Evolutionary conservation across 2,329 filamentous ascomycete genomes (phyloP).

Genomic region (Aureobasidium vineae): DNA sequence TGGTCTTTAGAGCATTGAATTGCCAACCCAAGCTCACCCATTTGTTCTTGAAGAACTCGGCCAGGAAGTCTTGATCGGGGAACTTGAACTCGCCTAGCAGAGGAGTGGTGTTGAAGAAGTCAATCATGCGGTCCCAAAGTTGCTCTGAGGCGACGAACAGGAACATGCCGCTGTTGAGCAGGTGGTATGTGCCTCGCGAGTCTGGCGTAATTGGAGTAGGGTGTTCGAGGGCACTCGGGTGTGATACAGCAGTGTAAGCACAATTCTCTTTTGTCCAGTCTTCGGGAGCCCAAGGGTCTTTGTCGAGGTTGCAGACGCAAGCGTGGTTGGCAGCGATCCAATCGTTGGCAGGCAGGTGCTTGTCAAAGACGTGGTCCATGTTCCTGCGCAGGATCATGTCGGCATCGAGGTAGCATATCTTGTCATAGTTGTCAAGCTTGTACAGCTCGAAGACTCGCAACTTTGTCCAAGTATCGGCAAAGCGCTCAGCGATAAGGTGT

Average conservation of each 20-base stretch:
- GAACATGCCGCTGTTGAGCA: constrained; percentile 55
- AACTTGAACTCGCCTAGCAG: constrained; percentile 49
- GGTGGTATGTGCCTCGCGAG: constrained; percentile 42
- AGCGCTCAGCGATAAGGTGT: constrained; percentile 51
- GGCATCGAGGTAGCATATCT: constrained; percentile 53
- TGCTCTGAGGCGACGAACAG: constrained; percentile 47
- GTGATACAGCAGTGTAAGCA: constrained; percentile 46
- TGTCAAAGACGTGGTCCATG: constrained; percentile 49
- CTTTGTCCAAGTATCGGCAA: constrained; percentile 57
- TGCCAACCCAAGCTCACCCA: constrained; percentile 52
- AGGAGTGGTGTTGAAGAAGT: constrained; percentile 43
- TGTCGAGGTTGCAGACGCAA: constrained; percentile 54
- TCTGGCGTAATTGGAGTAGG: constrained; percentile 39
- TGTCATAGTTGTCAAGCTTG: constrained; percentile 39
- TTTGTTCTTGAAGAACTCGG: constrained; percentile 47
- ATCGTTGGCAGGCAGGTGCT: constrained; percentile 39
- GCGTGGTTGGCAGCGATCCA: constrained; percentile 52
- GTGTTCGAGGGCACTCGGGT: constrained; percentile 39
- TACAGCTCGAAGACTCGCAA: constrained; percentile 53
- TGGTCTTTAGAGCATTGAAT: constrained; percentile 56
- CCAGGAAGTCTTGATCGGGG: constrained; percentile 56
- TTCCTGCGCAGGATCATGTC: constrained; percentile 51
- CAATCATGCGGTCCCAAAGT: constrained; percentile 44
- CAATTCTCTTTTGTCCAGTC: constrained; percentile 52
- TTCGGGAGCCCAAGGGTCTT: constrained; percentile 51